Evolutionary conservation across 495 filamentous ascomycete species (phyloP), one percentile per base, ranked within the genome.

Genomic region (Penicillium parvum): DNA sequence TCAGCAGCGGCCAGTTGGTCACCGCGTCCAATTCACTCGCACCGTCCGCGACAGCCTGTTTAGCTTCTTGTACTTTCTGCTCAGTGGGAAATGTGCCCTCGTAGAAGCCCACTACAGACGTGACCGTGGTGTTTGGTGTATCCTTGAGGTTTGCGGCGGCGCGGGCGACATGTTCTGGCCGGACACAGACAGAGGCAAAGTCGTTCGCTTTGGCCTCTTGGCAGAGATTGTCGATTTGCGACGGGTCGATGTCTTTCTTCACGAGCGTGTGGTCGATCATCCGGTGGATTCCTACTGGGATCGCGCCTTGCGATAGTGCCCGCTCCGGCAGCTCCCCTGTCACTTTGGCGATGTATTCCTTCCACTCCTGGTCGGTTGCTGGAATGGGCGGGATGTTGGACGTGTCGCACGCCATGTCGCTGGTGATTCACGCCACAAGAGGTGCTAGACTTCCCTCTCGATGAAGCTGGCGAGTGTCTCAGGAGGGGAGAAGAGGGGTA

Each of bases 11-110:
- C 47, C 79, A 74, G 36, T 84, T 80, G 38, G 86, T 68, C 9
- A 87, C 83, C 71, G 84, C 78, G 51, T 87, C 83, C 11, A 86
- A 66, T 52, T 87, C 83, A 1, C 50, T 60, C 3, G 83, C 83
- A 8, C 83, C 83, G 6, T 70, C 63, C 15, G 48, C 52, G 34
- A 84, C 59, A 5, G 83, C 83, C n/a, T 67, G 59, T 25, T 60
- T 58, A 2, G 81, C 74, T 55, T 85, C 81, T 33, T 59, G 64
- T 26, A 57, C 61, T 42, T 86, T 86, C 20, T 71, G 62, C 2
- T 58, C 42, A 10, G 77, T 72, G 19, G 71, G 65, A 45, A 75
- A 59, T 6, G 76, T 80, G 7, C 83, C 83, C 47, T 83, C 79
- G 16, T 73, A 84, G 63, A 86, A 86, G 27, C 78, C 82, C 9